These are phyloP conservation scores for Purpureocillium takamizusanense DNA, from an alignment of 2,329 filamentous ascomycete genomes.

Conservation along the genomic window DNA sequence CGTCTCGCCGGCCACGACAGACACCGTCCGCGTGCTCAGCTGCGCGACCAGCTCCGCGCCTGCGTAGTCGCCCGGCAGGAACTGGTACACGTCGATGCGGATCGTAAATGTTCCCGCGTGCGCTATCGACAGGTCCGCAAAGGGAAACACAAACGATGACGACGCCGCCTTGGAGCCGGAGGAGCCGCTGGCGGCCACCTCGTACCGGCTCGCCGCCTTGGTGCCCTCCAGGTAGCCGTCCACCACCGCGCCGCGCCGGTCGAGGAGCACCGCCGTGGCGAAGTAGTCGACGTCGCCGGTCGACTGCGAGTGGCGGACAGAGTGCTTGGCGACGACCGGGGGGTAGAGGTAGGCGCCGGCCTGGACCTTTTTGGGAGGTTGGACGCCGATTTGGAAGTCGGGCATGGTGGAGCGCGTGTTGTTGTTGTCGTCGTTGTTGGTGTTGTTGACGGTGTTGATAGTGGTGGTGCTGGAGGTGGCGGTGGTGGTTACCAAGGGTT, in stretches of 20 bases:
- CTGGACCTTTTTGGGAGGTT: conserved; percentile 13
- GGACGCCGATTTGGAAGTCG: conserved; percentile 11
- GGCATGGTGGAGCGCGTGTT: conserved; percentile 5
- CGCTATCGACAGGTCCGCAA: conserved; percentile 14
- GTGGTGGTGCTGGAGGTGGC: background rate
- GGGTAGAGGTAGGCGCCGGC: conserved; percentile 12
- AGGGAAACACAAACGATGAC: conserved; percentile 14
- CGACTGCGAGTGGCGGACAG: conserved; percentile 5
- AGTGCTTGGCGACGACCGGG: conserved; percentile 12
- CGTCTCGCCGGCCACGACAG: conserved; percentile 5
- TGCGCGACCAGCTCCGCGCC: conserved; percentile 9
- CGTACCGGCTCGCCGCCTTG: conserved; percentile 9
- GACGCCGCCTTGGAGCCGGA: conserved; percentile 1
- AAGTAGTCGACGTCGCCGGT: conserved; percentile 12
- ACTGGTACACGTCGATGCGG: conserved; percentile 18
- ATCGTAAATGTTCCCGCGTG: conserved; percentile 14
- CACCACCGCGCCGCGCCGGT: conserved; percentile 8
- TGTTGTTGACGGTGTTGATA: background rate
- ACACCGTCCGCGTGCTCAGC: conserved; percentile 9
- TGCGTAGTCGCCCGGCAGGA: conserved; percentile 5
- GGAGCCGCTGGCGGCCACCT: conserved; percentile 4
- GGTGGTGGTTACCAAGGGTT: too few species aligned
- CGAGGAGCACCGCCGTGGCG: conserved; percentile 15
- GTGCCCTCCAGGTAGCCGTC: conserved; percentile 11
- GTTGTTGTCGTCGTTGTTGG: background rate